phyloP scores from a whole-genome alignment of 805 yeast species.

The Metschnikowia reukaufii region DNA sequence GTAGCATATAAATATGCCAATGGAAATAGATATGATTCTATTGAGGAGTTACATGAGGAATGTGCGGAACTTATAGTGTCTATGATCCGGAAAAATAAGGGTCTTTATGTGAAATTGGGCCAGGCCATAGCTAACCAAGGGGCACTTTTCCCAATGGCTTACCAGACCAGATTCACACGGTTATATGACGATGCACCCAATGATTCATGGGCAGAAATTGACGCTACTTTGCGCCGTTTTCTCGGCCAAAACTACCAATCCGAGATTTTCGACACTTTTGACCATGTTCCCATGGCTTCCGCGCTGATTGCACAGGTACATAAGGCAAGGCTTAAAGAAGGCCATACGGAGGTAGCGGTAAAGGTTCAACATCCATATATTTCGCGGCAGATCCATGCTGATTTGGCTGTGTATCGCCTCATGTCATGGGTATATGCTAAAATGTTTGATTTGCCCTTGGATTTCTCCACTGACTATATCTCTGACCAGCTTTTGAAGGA shows the following conservation, averaged over 20 bases:
- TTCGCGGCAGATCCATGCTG: constrained; percentile 57
- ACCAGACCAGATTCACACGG: constrained; percentile 53
- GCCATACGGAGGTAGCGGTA: constrained; percentile 57
- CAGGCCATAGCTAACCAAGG: constrained; percentile 81
- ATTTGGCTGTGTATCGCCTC: constrained; percentile 55
- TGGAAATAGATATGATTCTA: constrained; percentile 33
- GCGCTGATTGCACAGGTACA: constrained; percentile 78
- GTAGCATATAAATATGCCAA: constrained; percentile 62
- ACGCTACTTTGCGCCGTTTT: constrained; percentile 38
- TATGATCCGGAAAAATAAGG: constrained; percentile 35
- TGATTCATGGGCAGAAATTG: constrained; percentile 51
- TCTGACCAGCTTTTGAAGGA: constrained; percentile 59
- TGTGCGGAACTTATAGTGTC: constrained; percentile 45
- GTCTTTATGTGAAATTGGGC: constrained; percentile 71
- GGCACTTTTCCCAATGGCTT: constrained; percentile 61
- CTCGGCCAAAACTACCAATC: constrained; percentile 44
- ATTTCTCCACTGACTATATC: constrained; percentile 55
- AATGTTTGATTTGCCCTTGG: constrained; percentile 64
- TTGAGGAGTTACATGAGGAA: constrained; percentile 58
- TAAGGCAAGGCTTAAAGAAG: constrained; percentile 42
- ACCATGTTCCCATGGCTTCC: constrained; percentile 64
- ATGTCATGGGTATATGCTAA: constrained; percentile 54
- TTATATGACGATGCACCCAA: constrained; percentile 70
- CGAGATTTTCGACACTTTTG: constrained; percentile 44
- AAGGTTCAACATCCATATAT: constrained; percentile 69